Base-by-base conservation (phyloP, 2,329 filamentous ascomycete species). In the Spiromastix sp. region DNA sequence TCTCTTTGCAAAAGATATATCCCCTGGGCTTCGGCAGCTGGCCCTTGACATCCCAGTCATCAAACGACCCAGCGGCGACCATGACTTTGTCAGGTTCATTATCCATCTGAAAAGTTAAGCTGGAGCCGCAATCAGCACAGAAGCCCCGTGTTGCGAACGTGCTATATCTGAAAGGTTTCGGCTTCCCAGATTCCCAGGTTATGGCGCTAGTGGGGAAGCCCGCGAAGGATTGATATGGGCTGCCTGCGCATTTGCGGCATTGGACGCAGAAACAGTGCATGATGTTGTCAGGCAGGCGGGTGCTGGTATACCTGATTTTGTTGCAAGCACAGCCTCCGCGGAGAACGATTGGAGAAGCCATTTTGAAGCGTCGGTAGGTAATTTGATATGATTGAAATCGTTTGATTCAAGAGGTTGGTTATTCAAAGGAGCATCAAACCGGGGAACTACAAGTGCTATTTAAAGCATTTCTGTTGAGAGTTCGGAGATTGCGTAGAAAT, bases 181-280 rank as follows among this genome's bases (percentile, higher is more conserved):
- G 34, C 16, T 31, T 17, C 11, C 53, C 55, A 29, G 51, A 53
- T 34, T 56, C 42, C 51, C 51, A 64, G 7, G 47, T 54, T 27
- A 71, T 41, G 17, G 52, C 41, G 5, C 44, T 37, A 24, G 40
- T 41, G 1, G 56, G 48, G 26, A 70, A 59, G 6, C 52, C 40
- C 5, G 55, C 52, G 40, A 67, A 71, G 3, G 60, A 54, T 22
- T 68, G 50, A 38, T 57, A 71, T 2, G 60, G 59, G 3, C 58
- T 61, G 9, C 68, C 67, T 2, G 66, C 63, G 25, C 67, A 41
- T 44, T 64, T 63, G 38, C 67, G 65, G 42, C 68, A 72, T 26
- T 60, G 60, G n/a, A 48, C 50, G 44, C 68, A 72, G 46, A 70
- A 59, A 48, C 67, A 72, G 37, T 62, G 48, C 12, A 51, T 55